Base-by-base conservation (phyloP, 2,329 filamentous ascomycete species). In the Drechslera avenae region DNA sequence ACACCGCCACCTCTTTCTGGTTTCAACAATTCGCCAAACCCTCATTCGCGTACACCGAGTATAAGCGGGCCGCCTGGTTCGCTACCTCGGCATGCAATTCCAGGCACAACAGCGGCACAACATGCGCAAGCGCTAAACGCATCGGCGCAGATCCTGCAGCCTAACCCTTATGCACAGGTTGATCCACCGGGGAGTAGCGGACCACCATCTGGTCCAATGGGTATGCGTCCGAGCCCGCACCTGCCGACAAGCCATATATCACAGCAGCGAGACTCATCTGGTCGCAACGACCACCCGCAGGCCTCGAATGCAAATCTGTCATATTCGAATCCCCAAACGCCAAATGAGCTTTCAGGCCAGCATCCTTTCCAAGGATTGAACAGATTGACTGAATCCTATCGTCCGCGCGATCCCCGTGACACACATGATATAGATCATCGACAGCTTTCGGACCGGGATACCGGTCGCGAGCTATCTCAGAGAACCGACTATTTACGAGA, bases 131-230 rank as follows among this genome's bases (percentile, higher is more conserved):
- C 59, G 31, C 40, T 62, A 17, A 55, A 56, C 13, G 53, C 61
- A 19, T 57, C 59, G 14, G 58, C 60, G 16, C 68, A 71, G 46
- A 68, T 72, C 7, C 49, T 73, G 17, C 68, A 73, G 36, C 68
- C 71, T 14, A 73, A 73, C 47, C 71, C 71, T 8, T 73, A 73
- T 48, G 65, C 67, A 13, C 68, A 71, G 44, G 68, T 73, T 2
- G 69, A 73, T 46, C 70, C 69, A n/a, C 60, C 68, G 26, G 64
- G 68, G 6, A 58, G 49, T 33, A 52, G 54, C 30, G 59, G 59
- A 16, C 66, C 68, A 41, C 49, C 64, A n/a, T 50, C 65, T 18
- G 71, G 62, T 10, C 63, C 70, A 21, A 63, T 67, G 51, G 71
- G 69, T 12, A 73, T 73, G 70, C 68, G 70, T 19, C 69, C 70